Evolutionary conservation across 2,329 filamentous ascomycete genomes (phyloP).

Genomic region (Aspergillus ochraceus): DNA sequence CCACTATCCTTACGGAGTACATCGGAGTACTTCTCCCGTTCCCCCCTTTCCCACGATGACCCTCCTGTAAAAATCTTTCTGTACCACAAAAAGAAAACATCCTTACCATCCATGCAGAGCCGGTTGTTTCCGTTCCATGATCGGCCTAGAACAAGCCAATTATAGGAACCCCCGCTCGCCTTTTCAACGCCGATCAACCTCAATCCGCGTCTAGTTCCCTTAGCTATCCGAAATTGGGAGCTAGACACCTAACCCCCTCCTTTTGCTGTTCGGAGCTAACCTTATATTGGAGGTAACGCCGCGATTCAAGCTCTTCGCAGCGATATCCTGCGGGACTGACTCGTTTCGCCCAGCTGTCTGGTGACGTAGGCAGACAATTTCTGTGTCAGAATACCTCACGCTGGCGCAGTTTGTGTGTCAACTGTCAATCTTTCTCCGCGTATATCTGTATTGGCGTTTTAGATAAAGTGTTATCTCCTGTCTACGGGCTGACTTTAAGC

Average conservation of each 20-base stretch:
- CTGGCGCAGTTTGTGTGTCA: neutral
- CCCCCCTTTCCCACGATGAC: neutral
- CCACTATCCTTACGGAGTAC: neutral
- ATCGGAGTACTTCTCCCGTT: too few relatives aligned
- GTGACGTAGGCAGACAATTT: neutral
- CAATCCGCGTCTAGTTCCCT: neutral
- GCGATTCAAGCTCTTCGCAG: neutral
- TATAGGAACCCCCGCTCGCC: neutral
- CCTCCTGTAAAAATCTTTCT: neutral
- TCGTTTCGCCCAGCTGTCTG: neutral
- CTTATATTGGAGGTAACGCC: neutral
- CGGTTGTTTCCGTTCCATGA: neutral
- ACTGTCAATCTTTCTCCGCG: neutral
- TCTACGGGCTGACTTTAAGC: neutral
- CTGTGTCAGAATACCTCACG: neutral
- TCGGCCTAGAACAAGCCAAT: neutral
- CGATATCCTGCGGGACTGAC: neutral
- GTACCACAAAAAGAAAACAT: neutral
- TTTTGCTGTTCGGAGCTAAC: neutral
- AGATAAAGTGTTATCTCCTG: neutral
- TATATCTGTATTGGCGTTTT: neutral
- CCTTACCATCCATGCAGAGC: neutral
- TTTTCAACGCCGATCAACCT: neutral
- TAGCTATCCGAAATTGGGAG: neutral
- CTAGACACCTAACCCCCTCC: neutral